Evolutionary conservation across 2,329 filamentous ascomycete genomes (phyloP).

Genomic region (Calonectria hawksworthii): DNA sequence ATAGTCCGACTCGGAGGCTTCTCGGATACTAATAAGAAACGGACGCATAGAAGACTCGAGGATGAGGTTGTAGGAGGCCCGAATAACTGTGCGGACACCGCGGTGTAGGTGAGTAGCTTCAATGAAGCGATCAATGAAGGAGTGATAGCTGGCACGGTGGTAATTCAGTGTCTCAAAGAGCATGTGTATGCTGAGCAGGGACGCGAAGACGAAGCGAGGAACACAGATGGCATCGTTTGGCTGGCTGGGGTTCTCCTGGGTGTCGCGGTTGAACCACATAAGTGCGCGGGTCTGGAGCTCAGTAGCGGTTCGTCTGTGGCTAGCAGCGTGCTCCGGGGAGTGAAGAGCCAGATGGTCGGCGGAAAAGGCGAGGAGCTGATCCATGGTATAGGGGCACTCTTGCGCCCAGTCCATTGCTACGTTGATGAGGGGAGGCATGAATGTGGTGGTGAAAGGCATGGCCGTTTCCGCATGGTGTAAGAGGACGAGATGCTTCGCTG

Average conservation of each 20-base stretch:
- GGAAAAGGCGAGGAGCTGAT: slow-evolving; percentile 61
- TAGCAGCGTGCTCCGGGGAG: slow-evolving; percentile 33
- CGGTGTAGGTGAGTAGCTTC: slow-evolving; percentile 59
- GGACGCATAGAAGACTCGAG: slow-evolving; percentile 51
- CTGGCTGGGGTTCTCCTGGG: slow-evolving; percentile 41
- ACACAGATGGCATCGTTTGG: slow-evolving; percentile 47
- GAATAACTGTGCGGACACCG: slow-evolving; percentile 56
- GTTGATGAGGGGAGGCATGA: slow-evolving; percentile 44
- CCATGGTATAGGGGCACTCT: slow-evolving; percentile 60
- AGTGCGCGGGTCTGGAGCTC: slow-evolving; percentile 61
- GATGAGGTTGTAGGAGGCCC: slow-evolving; percentile 52
- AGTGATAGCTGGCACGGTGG: slow-evolving; percentile 54
- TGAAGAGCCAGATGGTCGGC: slow-evolving; percentile 55
- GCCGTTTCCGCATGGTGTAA: slow-evolving; percentile 53
- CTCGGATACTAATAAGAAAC: slow-evolving; percentile 41
- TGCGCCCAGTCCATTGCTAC: slow-evolving; percentile 51
- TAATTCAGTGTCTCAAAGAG: slow-evolving; percentile 62
- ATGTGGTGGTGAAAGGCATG: slow-evolving; percentile 41
- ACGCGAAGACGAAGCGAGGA: slow-evolving; percentile 61
- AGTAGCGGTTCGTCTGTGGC: slow-evolving; percentile 54
- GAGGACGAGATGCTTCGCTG: slow-evolving; percentile 56
- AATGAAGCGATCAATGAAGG: slow-evolving; percentile 57
- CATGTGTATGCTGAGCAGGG: slow-evolving; percentile 60
- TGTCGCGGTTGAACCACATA: slow-evolving; percentile 52
- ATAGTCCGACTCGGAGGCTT: slow-evolving; percentile 27